Evolutionary conservation across 1,139 yeast species (phyloP).

Genomic region (Hemisphaericaspora xylofermentans): DNA sequence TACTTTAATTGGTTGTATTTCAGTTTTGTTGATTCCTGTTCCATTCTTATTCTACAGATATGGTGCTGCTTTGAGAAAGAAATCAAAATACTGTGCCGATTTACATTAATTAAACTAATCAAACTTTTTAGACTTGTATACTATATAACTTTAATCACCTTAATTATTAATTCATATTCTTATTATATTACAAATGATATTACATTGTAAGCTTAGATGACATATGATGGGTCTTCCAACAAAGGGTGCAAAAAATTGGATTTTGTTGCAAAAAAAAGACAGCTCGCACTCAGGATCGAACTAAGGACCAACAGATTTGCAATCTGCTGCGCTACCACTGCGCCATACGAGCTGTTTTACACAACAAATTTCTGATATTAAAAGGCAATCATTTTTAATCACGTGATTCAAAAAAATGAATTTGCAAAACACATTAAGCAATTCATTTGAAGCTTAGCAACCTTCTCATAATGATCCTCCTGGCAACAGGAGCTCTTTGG

Average conservation of each 20-base stretch:
- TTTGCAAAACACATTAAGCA: no score
- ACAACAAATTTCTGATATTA: not conserved
- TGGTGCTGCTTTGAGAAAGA: slow-evolving; percentile 60
- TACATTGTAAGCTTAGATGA: not conserved
- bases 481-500: no score
- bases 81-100: slow-evolving; percentile 46
- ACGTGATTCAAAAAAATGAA: no score
- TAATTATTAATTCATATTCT: not conserved
- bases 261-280: not conserved
- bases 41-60: slow-evolving; percentile 67
- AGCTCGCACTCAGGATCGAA: slow-evolving; percentile 52
- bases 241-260: not conserved
- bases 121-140: not conserved
- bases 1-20: slow-evolving; percentile 69
- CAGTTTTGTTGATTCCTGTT: slow-evolving; percentile 62
- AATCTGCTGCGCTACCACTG: slow-evolving; percentile 59
- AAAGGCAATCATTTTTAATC: not conserved
- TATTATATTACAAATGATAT: not conserved
- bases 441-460: no score
- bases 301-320: slow-evolving; percentile 57
- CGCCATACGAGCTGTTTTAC: slow-evolving; percentile 43
- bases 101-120: slow-evolving; percentile 1
- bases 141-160: not conserved
- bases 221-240: no score
- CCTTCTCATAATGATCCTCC: no score